Conservation (phyloP, 148 eudicot genomes). For the Nepenthes mirabilis region DNA sequence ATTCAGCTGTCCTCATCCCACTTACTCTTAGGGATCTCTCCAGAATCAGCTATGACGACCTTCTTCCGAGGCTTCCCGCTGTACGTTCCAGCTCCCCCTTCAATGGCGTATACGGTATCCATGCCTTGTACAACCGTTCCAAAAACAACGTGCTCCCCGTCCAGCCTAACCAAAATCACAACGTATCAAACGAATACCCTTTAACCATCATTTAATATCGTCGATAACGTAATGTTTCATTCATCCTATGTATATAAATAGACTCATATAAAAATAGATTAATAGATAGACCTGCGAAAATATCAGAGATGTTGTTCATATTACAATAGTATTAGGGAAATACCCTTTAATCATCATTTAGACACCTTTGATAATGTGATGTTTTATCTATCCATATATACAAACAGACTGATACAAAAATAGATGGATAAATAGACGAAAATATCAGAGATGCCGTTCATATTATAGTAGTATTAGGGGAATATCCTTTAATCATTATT, state of each 20-base stretch:
- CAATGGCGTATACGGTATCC: constrained; percentile 86
- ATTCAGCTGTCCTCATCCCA: constrained; percentile 55
- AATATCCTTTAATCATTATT: too few relatives aligned
- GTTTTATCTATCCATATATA: too few relatives aligned
- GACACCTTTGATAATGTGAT: too few relatives aligned
- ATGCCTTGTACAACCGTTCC: constrained; percentile 92
- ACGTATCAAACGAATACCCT: not conserved
- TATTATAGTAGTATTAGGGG: too few relatives aligned
- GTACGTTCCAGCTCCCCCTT: constrained; percentile 95
- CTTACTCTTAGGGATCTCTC: constrained; percentile 76
- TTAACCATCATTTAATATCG: not conserved
- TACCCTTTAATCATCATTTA: too few relatives aligned
- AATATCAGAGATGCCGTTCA: too few relatives aligned
- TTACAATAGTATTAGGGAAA: too few relatives aligned
- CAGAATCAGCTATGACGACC: constrained; percentile 76
- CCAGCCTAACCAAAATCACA: constrained; percentile 43
- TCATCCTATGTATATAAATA: not conserved
- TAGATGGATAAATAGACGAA: too few relatives aligned
- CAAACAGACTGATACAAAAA: too few relatives aligned
- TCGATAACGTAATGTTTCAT: not conserved
- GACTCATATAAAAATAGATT: too few relatives aligned
- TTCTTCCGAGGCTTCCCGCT: constrained; percentile 92
- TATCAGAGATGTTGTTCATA: too few relatives aligned
- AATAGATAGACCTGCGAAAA: too few relatives aligned
- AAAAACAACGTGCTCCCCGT: constrained; percentile 85